phyloP scores from a whole-genome alignment of 2,329 filamentous ascomycete genomes.

The Exophiala mesophila region DNA sequence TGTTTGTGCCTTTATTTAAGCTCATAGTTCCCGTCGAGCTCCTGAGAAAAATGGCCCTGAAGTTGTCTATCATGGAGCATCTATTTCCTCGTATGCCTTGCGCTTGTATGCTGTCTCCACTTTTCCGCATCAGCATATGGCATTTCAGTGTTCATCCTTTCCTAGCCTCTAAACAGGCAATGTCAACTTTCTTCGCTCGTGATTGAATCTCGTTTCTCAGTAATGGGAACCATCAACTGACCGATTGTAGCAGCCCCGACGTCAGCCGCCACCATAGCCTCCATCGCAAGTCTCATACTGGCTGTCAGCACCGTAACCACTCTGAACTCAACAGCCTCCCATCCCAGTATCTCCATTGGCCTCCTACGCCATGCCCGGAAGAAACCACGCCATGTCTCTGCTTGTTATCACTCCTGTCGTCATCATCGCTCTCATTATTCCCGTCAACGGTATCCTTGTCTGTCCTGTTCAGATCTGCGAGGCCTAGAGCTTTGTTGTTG shows the following conservation, averaged over 20 bases:
- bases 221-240: not conserved
- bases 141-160: too few relatives aligned
- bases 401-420: conserved; percentile 1
- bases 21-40: too few relatives aligned
- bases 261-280: not conserved
- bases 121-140: too few relatives aligned
- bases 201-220: too few relatives aligned
- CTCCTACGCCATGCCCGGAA: not conserved
- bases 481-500: not conserved
- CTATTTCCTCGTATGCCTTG: too few relatives aligned
- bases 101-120: too few relatives aligned
- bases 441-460: not conserved
- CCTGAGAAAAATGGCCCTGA: too few relatives aligned
- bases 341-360: not conserved
- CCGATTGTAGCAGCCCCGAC: not conserved
- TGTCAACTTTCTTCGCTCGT: too few relatives aligned
- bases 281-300: conserved; percentile 1
- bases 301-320: not conserved
- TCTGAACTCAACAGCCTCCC: not conserved
- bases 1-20: too few relatives aligned
- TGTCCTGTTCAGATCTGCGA: not conserved
- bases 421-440: conserved; percentile 2
- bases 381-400: not conserved
- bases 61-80: too few relatives aligned
- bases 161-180: too few relatives aligned